Evolutionary conservation across 2,329 filamentous ascomycete species (phyloP), one percentile per base, ranked within the genome.

Genomic region (Pseudonectria foliicola): DNA sequence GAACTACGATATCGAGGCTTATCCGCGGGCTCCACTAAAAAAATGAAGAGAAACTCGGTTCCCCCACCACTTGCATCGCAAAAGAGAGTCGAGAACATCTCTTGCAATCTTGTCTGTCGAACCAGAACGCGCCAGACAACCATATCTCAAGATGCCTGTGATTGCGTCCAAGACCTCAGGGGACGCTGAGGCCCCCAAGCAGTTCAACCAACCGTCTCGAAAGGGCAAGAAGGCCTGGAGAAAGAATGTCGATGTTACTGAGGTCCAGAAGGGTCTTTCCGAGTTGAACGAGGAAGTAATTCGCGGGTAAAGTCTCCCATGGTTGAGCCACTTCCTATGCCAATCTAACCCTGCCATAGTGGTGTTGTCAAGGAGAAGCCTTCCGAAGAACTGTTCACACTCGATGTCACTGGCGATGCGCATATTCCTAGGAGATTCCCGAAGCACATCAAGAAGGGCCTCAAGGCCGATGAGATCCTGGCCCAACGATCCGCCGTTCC

Each of bases 181-280:
- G 40, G 63, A 72, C 25, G 62, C 64, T 10, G 63, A 71, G 25
- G 82, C 85, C 13, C 89, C 88, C 10, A 78, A 81, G 44, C 86
- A 93, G 48, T 80, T 82, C 64, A 88, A 77, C 45, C 92, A 98
- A 62, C 78, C 88, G 16, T 96, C 90, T 5, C 76, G 92, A 57
- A 98, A 98, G 61, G 92, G 93, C 52, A 96, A 96, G 66, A 96
- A 94, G 68, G 90, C 92, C 23, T 98, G 92, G 92, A 77, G 92
- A 56, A 98, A 96, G 63, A 95, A 98, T 66, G 87, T 98, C 61
- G 87, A 98, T 63, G 77, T 96, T 43, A 82, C 85, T 18, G 82
- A 94, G 43, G 77, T 98, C 16, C 75, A 90, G 52, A 67, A 82
- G 35, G 92, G 92, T 41, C 75, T 98, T 24, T 82, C 88, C 44